These are phyloP conservation scores for Sclerospora graminicola DNA, from an alignment of 352 stramenopile species.

Conservation along the genomic window DNA sequence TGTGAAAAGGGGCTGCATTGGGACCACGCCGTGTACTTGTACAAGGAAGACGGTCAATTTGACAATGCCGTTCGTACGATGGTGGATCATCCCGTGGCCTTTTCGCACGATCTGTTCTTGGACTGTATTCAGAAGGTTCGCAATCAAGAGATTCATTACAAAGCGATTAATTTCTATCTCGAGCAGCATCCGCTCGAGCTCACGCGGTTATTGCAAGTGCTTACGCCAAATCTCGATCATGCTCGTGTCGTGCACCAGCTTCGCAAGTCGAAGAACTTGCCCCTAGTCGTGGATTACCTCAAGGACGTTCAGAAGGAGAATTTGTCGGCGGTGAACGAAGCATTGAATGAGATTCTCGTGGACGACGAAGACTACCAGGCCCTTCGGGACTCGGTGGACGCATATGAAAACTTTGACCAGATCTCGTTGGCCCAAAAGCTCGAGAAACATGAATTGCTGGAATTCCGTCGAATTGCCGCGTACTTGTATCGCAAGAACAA, in stretches of 20 bases:
- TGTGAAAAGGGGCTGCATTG: conserved; percentile 98
- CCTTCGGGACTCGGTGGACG: conserved; percentile 95
- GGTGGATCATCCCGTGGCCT: conserved; percentile 96
- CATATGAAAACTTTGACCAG: conserved; percentile 99
- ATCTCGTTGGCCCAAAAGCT: conserved; percentile 97
- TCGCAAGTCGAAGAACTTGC: conserved; percentile 94
- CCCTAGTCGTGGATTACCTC: conserved; percentile 96
- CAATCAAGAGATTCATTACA: conserved; percentile 99
- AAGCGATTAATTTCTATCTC: conserved; percentile 98
- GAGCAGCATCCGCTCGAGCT: conserved; percentile 96
- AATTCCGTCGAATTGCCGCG: conserved; percentile 98
- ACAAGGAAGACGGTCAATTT: conserved; percentile 99
- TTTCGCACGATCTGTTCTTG: conserved; percentile 98
- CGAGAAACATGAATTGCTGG: conserved; percentile 98
- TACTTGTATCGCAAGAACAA: conserved; percentile 99
- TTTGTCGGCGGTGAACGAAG: conserved; percentile 97
- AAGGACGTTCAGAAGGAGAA: conserved; percentile 99
- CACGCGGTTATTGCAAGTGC: conserved; percentile 94
- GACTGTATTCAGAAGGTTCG: conserved; percentile 98
- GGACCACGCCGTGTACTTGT: conserved; percentile 97
- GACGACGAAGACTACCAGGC: conserved; percentile 98
- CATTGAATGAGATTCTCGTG: conserved; percentile 93
- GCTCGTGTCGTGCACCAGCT: conserved; percentile 98
- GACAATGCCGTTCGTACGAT: conserved; percentile 99
- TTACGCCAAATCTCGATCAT: conserved; percentile 98